Base-by-base conservation (phyloP, 352 stramenopile species). In the Globisporangium camurandrum region DNA sequence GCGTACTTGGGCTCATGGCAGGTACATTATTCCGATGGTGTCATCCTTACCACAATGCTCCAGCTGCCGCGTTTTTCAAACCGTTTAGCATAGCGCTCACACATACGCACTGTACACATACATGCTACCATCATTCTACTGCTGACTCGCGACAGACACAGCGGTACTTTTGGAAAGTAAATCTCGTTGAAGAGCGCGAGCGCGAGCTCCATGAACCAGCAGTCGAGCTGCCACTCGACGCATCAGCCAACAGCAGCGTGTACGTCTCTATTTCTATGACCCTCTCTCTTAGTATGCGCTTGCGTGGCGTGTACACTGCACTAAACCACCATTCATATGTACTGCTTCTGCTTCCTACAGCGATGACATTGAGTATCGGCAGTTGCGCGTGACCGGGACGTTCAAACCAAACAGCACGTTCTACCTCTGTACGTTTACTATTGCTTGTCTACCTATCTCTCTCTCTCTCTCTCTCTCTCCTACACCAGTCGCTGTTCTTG, bases 141-240 rank as follows among this genome's bases (percentile, higher is more conserved):
- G 33, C 33, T 12, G 4, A 16, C 33, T 5, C 33, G 17, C 33
- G 12, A 20, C 46, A 94, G 83, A 89, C 67, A 17, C 64, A 92
- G 54, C 75, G 86, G 1, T 96, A 96, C 69, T 87, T 73, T 54
- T 96, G 86, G 86, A 96, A 96, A 56, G 65, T 88, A n/a, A 62
- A 85, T 31, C 41, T 96, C 49, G 85, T 95, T 23, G 79, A 93
- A 46, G 67, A 94, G 54, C 82, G 86, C 47, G 77, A 76, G 41
- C 79, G 87, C 54, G 76, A 90, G 56, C 65, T 96, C 9, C 64
- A 71, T 17, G 64, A 78, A 49, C 71, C 66, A 27, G 62, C 84
- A 19, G 55, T 77, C 12, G 72, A 87, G 27, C 58, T 95, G 27
- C 77, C 80, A 2, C 61, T 72, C 30, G 61, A 85, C 17, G 74